Conservation (phyloP, 495 filamentous ascomycete genomes). For the Lichina pygmaea region DNA sequence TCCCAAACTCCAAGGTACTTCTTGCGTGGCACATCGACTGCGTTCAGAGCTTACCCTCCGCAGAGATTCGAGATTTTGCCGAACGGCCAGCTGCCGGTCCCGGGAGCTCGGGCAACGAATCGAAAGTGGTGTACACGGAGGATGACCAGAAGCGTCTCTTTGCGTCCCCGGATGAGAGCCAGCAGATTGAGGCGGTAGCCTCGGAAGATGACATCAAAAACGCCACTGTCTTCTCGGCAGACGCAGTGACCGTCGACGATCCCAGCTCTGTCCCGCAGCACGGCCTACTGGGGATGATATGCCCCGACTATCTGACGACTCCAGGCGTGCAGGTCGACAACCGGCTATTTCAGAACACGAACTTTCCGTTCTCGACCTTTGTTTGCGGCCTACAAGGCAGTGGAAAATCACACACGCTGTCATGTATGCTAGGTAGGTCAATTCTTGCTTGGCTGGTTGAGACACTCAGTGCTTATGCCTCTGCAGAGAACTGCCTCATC, state of each 20-base stretch:
- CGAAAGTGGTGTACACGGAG: not conserved
- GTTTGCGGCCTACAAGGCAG: conserved; percentile 2
- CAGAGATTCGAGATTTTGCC: not conserved
- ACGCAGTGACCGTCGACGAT: not conserved
- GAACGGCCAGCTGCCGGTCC: not conserved
- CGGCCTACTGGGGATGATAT: not conserved
- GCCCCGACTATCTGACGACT: not conserved
- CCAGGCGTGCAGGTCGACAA: not conserved
- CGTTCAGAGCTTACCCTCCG: not conserved
- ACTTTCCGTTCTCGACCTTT: conserved; percentile 2
- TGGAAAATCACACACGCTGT: conserved; percentile 3
- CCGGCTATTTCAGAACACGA: conserved; percentile 2
- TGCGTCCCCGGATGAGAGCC: not conserved
- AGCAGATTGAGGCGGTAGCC: not conserved
- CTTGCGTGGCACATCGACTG: not conserved
- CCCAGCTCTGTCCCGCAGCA: not conserved
- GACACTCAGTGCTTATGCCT: not conserved
- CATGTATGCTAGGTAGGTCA: conserved; percentile 1
- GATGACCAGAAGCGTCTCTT: not conserved
- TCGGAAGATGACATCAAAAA: not conserved
- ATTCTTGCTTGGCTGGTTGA: not conserved
- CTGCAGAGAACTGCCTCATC: conserved; percentile 7
- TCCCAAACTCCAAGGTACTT: not conserved
- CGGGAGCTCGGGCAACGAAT: not conserved
- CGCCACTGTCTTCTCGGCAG: not conserved